Percentiles rank a stretch among this genome's conserved stretches.
These are phyloP conservation scores for Zea luxurians DNA, from an alignment of 176 grass and related monocot genomes.

Conservation along the genomic window DNA sequence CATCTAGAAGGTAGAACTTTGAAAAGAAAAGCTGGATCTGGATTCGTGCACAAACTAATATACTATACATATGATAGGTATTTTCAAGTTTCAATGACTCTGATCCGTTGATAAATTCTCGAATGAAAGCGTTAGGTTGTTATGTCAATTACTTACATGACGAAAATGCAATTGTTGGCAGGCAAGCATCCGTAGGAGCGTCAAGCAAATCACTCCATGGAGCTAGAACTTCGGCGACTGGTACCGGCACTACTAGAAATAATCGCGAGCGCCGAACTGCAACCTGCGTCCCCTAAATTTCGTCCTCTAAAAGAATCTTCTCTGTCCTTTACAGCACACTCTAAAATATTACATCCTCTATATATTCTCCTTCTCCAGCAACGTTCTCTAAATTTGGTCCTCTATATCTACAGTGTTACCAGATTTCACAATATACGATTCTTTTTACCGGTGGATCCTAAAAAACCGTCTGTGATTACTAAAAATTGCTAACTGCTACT, in stretches of 20 bases:
- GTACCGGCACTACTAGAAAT: not conserved
- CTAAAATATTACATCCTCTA: too few relatives aligned
- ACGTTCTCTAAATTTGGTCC: too few relatives aligned
- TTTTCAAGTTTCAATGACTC: not conserved
- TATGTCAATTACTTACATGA: not conserved
- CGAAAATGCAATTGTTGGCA: conserved; percentile 32
- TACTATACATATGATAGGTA: not conserved
- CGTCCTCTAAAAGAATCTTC: too few relatives aligned
- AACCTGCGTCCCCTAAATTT: too few relatives aligned
- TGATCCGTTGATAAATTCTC: not conserved
- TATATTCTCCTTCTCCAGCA: too few relatives aligned
- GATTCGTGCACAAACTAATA: not conserved
- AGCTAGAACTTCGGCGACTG: conserved; percentile 21
- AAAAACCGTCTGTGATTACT: too few relatives aligned
- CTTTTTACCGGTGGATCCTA: too few relatives aligned
- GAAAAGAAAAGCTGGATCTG: not conserved
- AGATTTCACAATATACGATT: too few relatives aligned
- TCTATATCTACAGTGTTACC: too few relatives aligned
- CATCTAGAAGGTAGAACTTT: not conserved
- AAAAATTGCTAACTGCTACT: too few relatives aligned
- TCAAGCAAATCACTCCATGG: conserved; percentile 71
- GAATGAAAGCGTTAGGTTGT: not conserved
- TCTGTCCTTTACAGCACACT: too few relatives aligned
- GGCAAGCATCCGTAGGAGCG: conserved; percentile 56
- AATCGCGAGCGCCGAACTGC: not conserved